Percentiles rank a stretch among this genome's conserved stretches.
These are phyloP conservation scores for Aspergillus fructus DNA, from an alignment of 2,329 filamentous ascomycete genomes.

Conservation along the genomic window DNA sequence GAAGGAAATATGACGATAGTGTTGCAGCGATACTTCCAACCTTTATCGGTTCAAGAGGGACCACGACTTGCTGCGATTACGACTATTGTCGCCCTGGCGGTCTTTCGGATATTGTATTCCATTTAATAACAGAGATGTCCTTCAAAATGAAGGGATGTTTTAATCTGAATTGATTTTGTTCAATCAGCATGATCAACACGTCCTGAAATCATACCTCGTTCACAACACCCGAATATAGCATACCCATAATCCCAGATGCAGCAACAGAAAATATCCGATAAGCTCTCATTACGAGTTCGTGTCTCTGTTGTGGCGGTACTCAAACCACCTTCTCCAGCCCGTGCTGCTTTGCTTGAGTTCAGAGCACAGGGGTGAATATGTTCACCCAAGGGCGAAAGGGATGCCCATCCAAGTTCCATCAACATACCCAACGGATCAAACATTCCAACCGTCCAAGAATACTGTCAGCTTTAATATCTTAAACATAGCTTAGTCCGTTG, in stretches of 20 bases:
- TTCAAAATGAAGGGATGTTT: background rate
- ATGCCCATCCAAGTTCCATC: background rate
- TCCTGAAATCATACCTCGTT: background rate
- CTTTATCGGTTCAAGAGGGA: background rate
- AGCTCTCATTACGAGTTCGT: background rate
- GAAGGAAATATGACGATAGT: background rate
- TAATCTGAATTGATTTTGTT: background rate
- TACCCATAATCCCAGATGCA: background rate
- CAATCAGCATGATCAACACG: background rate
- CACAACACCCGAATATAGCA: background rate
- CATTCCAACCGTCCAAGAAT: slow-evolving; percentile 4
- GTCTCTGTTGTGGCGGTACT: background rate
- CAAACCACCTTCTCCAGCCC: background rate
- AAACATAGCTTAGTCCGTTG: too few species aligned
- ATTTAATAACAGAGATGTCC: background rate
- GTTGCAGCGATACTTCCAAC: background rate
- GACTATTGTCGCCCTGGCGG: background rate
- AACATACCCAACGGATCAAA: slow-evolving; percentile 2
- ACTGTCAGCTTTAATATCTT: background rate
- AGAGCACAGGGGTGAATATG: slow-evolving; percentile 11
- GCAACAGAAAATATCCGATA: background rate
- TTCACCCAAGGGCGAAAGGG: slow-evolving; percentile 16
- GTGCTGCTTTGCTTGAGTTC: background rate
- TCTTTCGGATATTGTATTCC: background rate
- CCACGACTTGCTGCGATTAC: background rate